Evolutionary conservation across 2,329 filamentous ascomycete species (phyloP).

Genomic region (Hypoxylon sp.): DNA sequence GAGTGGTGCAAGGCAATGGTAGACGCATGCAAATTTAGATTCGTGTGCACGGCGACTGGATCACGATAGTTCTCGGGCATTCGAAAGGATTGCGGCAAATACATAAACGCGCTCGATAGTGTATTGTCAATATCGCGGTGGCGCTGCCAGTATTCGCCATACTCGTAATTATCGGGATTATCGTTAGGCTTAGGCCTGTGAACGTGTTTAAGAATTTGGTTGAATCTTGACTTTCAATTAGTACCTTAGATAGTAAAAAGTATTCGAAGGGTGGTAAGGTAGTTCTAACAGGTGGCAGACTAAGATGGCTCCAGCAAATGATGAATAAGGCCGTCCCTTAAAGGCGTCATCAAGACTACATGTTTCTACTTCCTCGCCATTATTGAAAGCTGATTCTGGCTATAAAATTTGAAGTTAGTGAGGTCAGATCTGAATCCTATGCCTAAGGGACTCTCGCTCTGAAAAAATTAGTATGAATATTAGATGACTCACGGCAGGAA

Average conservation of each 20-base stretch:
- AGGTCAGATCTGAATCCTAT: not conserved
- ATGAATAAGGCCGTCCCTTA: slow-evolving; percentile 72
- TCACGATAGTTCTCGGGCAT: slow-evolving; percentile 77
- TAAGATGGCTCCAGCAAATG: slow-evolving; percentile 79
- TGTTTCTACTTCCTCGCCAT: slow-evolving; percentile 72
- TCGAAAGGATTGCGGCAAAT: slow-evolving; percentile 79
- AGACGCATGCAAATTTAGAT: slow-evolving; percentile 89
- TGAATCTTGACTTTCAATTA: slow-evolving; percentile 64
- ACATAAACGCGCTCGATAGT: slow-evolving; percentile 81
- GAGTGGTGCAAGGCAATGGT: slow-evolving; percentile 91
- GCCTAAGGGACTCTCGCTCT: not conserved
- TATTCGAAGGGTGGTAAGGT: not conserved
- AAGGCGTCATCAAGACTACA: slow-evolving; percentile 75
- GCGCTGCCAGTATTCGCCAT: slow-evolving; percentile 87
- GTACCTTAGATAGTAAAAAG: slow-evolving; percentile 1
- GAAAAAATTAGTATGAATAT: not conserved
- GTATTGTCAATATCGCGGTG: slow-evolving; percentile 87
- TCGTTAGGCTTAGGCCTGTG: slow-evolving; percentile 79
- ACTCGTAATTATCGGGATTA: slow-evolving; percentile 76
- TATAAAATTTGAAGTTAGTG: slow-evolving; percentile 52
- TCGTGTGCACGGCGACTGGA: slow-evolving; percentile 81
- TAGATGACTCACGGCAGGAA: slow-evolving; percentile 66
- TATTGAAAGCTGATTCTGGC: slow-evolving; percentile 81
- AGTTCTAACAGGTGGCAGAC: slow-evolving; percentile 71
- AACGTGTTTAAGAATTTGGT: slow-evolving; percentile 83